These are phyloP conservation scores for Marchantia paleacea DNA, from an alignment of 225 moss, liverwort and hornwort species.

Conservation along the genomic window DNA sequence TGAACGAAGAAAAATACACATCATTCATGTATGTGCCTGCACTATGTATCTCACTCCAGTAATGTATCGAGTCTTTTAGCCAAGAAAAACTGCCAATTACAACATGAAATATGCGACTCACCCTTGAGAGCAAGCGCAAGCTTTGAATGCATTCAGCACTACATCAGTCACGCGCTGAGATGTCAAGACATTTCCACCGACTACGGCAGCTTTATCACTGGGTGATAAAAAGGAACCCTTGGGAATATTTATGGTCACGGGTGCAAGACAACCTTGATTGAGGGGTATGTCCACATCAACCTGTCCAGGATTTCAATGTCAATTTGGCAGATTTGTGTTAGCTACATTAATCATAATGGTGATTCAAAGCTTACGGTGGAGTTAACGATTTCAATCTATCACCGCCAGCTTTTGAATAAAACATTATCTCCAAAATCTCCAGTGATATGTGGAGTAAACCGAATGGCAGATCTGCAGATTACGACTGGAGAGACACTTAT, in stretches of 20 bases:
- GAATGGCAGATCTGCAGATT: neutral
- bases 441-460: neutral
- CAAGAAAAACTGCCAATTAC: neutral
- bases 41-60: no score
- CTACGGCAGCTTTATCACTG: constrained; percentile 95
- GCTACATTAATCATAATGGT: neutral
- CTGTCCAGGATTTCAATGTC: constrained; percentile 25
- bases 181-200: constrained; percentile 95
- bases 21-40: neutral
- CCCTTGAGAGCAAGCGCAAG: constrained; percentile 98
- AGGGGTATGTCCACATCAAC: constrained; percentile 96
- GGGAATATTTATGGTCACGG: constrained; percentile 80
- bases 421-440: neutral
- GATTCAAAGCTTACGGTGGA: neutral
- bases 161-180: constrained; percentile 98
- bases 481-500: neutral
- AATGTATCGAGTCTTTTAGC: no score
- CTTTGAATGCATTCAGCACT: constrained; percentile 87
- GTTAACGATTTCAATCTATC: neutral
- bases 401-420: neutral
- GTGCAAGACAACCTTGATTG: constrained; percentile 97
- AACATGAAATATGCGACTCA: neutral
- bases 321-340: neutral
- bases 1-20: no score
- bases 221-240: constrained; percentile 81